phyloP scores from a whole-genome alignment of 2,329 filamentous ascomycete genomes.

The Monosporascus cannonballus region DNA sequence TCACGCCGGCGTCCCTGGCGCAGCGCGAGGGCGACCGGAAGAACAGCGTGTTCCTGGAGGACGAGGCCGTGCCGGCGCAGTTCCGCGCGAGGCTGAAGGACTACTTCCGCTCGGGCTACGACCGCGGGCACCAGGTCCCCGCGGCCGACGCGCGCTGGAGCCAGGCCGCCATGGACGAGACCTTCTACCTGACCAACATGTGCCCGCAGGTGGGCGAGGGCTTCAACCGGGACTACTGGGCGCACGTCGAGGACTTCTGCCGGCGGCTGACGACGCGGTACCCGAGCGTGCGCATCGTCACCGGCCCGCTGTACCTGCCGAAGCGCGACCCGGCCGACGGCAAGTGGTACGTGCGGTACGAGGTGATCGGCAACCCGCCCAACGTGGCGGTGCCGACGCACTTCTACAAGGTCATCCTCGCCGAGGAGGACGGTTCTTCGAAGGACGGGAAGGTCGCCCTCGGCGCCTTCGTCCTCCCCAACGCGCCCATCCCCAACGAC shows the following conservation, averaged over 20 bases:
- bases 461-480: constrained; percentile 92
- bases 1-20: constrained; percentile 79
- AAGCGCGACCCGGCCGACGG: constrained; percentile 74
- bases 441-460: constrained; percentile 65
- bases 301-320: constrained; percentile 88
- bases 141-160: constrained; percentile 96
- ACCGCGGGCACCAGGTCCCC: constrained; percentile 93
- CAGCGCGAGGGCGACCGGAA: constrained; percentile 74
- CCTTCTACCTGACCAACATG: constrained; percentile 93
- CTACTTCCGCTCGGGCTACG: constrained; percentile 92
- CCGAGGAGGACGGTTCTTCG: constrained; percentile 63
- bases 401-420: constrained; percentile 99
- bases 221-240: constrained; percentile 99
- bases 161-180: constrained; percentile 89
- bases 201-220: constrained; percentile 96
- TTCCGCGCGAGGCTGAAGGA: constrained; percentile 89
- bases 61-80: constrained; percentile 69
- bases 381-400: constrained; percentile 95
- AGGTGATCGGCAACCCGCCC: constrained; percentile 89
- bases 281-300: constrained; percentile 84
- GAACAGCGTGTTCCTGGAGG: constrained; percentile 77
- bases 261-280: constrained; percentile 74
- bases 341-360: constrained; percentile 94
- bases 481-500: constrained; percentile 78
- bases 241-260: constrained; percentile 97